These are phyloP conservation scores for Ogataea thermomethanolica DNA, from an alignment of 805 yeast species.

Conservation along the genomic window DNA sequence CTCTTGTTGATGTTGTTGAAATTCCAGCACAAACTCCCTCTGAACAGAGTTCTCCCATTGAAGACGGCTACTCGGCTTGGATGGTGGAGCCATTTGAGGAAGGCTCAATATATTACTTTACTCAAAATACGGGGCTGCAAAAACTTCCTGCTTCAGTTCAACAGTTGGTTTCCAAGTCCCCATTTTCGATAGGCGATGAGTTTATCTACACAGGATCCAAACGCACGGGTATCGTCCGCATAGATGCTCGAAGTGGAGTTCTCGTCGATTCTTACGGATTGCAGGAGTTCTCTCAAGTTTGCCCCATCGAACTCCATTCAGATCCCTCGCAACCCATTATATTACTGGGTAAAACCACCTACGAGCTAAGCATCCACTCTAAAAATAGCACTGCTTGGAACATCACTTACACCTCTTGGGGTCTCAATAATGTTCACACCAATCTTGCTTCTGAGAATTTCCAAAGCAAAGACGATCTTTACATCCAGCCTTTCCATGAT, in stretches of 20 bases:
- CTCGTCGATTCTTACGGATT: slow-evolving; percentile 60
- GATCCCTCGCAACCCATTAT: slow-evolving; percentile 33
- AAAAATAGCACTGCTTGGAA: slow-evolving; percentile 73
- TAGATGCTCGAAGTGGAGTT: slow-evolving; percentile 73
- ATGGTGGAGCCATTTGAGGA: slow-evolving; percentile 88
- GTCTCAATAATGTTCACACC: slow-evolving; percentile 78
- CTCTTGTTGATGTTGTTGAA: slow-evolving; percentile 46
- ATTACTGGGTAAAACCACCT: slow-evolving; percentile 67
- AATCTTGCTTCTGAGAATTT: slow-evolving; percentile 46
- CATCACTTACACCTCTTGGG: slow-evolving; percentile 85
- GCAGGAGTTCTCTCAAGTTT: slow-evolving; percentile 5
- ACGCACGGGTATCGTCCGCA: slow-evolving; percentile 67
- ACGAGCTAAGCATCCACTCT: slow-evolving; percentile 74
- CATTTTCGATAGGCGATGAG: slow-evolving; percentile 78
- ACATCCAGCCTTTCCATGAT: slow-evolving; percentile 82
- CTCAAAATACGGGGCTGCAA: slow-evolving; percentile 69
- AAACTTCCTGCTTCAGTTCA: slow-evolving; percentile 77
- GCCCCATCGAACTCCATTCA: slow-evolving; percentile 15
- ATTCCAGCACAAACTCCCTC: slow-evolving; percentile 17
- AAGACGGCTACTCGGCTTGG: slow-evolving; percentile 47
- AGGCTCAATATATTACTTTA: slow-evolving; percentile 80
- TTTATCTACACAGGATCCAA: slow-evolving; percentile 86
- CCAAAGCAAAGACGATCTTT: slow-evolving; percentile 65
- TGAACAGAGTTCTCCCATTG: slow-evolving; percentile 1
- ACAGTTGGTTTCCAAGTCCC: slow-evolving; percentile 76